Percentiles rank a stretch among this genome's conserved stretches.
phyloP scores from a whole-genome alignment of 1,284 basidiomycete genomes.

The Boletus mariae region DNA sequence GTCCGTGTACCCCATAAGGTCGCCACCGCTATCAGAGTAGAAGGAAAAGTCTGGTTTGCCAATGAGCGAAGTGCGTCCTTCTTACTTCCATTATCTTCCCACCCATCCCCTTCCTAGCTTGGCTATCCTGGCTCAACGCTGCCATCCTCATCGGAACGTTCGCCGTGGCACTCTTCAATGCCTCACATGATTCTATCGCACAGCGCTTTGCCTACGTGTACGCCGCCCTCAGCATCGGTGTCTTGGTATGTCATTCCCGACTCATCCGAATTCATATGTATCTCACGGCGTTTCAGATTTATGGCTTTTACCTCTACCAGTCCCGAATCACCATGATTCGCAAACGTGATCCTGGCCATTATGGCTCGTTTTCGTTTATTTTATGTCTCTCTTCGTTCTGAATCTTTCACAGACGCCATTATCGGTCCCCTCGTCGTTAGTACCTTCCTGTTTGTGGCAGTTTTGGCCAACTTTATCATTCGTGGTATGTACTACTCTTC shows the following conservation, averaged over 20 bases:
- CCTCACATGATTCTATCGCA: conserved; percentile 72
- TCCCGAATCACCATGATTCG: conserved; percentile 89
- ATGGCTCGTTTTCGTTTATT: conserved; percentile 56
- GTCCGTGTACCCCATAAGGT: conserved; percentile 84
- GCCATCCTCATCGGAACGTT: conserved; percentile 85
- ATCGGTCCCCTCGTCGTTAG: conserved; percentile 81
- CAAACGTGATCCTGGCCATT: conserved; percentile 85
- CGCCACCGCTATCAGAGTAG: conserved; percentile 85
- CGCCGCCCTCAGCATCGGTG: conserved; percentile 69
- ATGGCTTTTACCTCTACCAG: conserved; percentile 88
- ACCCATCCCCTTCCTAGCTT: conserved; percentile 50
- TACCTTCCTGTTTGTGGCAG: conserved; percentile 75
- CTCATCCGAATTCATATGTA: not conserved
- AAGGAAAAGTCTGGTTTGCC: conserved; percentile 99
- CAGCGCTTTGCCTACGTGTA: conserved; percentile 83
- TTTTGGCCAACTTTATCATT: conserved; percentile 84
- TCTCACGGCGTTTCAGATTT: conserved; percentile 48
- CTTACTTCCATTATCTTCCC: not conserved
- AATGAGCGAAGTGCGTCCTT: conserved; percentile 82
- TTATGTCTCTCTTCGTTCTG: not conserved
- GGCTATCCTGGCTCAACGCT: conserved; percentile 89
- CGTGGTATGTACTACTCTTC: conserved; percentile 51
- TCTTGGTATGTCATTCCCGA: conserved; percentile 46
- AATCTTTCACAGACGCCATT: conserved; percentile 60
- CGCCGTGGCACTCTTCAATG: conserved; percentile 85